Conservation (phyloP, 148 eudicot species). For the Rhododendron ferrugineum region DNA sequence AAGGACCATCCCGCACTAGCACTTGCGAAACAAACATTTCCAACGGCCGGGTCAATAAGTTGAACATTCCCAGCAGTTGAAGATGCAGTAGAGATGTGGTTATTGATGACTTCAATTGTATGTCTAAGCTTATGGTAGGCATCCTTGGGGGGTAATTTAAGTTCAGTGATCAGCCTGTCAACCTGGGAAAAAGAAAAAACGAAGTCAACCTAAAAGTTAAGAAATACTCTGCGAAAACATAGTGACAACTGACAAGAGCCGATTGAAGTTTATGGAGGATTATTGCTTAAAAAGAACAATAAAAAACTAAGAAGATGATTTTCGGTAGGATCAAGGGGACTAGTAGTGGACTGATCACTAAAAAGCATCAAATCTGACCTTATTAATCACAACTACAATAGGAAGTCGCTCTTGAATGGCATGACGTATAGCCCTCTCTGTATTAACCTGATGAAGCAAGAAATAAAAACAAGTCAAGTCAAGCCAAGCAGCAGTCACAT, state of each 20-base stretch:
- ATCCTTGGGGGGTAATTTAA: conserved; percentile 94
- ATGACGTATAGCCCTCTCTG: conserved; percentile 98
- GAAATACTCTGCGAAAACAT: neutral
- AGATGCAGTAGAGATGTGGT: conserved; percentile 73
- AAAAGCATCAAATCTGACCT: conserved; percentile 41
- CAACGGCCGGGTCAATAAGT: conserved; percentile 75
- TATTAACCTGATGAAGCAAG: conserved; percentile 57
- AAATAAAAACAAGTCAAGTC: neutral
- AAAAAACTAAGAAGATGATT: neutral
- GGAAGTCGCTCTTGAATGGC: conserved; percentile 94
- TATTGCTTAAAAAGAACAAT: neutral
- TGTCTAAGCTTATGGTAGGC: conserved; percentile 92
- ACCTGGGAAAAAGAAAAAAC: conserved; percentile 40
- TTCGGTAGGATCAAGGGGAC: neutral
- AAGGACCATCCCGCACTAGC: conserved; percentile 99
- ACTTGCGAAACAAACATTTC: conserved; percentile 96
- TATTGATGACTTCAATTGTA: conserved; percentile 83
- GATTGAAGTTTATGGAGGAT: neutral
- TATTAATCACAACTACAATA: conserved; percentile 88
- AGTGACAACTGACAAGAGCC: conserved; percentile 3
- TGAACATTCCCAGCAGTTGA: conserved; percentile 87
- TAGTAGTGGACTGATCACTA: neutral
- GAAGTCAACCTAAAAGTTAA: conserved; percentile 48
- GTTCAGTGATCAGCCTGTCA: conserved; percentile 93
- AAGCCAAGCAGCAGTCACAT: neutral